Conservation (phyloP, 345 rosid species). For the Excoecaria cochinchinensis region DNA sequence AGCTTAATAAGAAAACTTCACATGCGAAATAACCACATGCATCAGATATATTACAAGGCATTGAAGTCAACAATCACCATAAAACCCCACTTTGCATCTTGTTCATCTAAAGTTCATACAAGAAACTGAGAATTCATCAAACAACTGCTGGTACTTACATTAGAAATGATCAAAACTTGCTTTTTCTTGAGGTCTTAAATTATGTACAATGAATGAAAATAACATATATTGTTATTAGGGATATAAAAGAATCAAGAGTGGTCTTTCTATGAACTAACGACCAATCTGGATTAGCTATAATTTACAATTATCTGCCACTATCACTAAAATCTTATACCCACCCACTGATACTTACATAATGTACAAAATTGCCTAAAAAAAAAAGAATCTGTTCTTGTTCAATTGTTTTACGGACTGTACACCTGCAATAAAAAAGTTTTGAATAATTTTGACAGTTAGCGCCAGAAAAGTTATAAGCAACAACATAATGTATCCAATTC, state of each 20-base stretch:
- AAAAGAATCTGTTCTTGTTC: not conserved
- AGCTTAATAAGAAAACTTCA: no score
- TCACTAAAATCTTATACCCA: constrained; percentile 6
- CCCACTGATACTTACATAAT: constrained; percentile 27
- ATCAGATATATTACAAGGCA: no score
- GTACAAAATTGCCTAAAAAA: constrained; percentile 38
- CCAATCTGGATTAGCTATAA: constrained; percentile 15
- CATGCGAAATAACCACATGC: no score
- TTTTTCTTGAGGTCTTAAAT: constrained; percentile 1
- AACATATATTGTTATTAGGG: constrained; percentile 1
- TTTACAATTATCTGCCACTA: constrained; percentile 19
- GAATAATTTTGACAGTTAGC: not conserved
- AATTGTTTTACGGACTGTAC: constrained; percentile 19
- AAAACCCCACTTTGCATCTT: no score
- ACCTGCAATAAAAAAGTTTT: constrained; percentile 22
- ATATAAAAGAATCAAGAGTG: constrained; percentile 23
- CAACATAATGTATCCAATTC: not conserved
- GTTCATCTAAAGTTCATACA: not conserved
- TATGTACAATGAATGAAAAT: constrained; percentile 9
- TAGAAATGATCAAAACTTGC: not conserved
- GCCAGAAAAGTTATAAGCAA: not conserved
- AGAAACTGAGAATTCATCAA: not conserved
- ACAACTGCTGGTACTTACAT: no score
- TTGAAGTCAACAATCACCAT: no score
- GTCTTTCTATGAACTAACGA: constrained; percentile 17